Evolutionary conservation across 164 flowering plant genomes (phyloP).

Genomic region (Annona squamosa): DNA sequence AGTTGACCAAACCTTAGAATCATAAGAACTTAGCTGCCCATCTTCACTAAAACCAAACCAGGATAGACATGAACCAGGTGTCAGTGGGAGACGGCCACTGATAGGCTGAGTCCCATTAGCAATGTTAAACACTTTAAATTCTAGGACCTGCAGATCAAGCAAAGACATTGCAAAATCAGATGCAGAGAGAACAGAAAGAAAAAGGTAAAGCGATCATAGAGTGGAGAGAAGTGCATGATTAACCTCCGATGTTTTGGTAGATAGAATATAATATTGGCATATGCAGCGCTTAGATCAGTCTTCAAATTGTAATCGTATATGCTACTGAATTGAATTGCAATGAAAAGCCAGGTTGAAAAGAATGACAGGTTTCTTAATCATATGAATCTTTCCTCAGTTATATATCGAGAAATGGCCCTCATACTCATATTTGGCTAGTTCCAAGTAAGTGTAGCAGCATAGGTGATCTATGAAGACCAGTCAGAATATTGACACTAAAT

Average conservation of each 20-base stretch:
- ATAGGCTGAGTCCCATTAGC: constrained; percentile 44
- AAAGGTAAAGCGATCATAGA: not conserved
- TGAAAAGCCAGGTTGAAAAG: not conserved
- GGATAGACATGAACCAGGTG: constrained; percentile 70
- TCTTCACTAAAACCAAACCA: constrained; percentile 99
- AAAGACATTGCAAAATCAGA: not conserved
- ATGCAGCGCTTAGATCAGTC: not conserved
- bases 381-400: not conserved
- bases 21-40: constrained; percentile 82
- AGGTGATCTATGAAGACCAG: not conserved
- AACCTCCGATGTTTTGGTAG: not conserved
- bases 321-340: not conserved
- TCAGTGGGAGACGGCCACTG: constrained; percentile 65
- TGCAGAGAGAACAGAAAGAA: not conserved
- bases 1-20: constrained; percentile 65
- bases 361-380: too few species aligned
- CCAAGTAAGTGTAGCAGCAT: not conserved
- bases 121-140: constrained; percentile 63
- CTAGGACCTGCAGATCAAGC: constrained; percentile 58
- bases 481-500: not conserved
- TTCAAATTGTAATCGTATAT: not conserved
- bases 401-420: not conserved
- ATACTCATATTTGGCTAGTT: too few species aligned
- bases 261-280: not conserved
- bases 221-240: not conserved